phyloP scores from a whole-genome alignment of 768 basidiomycete genomes.

The Boletus sensibilis region DNA sequence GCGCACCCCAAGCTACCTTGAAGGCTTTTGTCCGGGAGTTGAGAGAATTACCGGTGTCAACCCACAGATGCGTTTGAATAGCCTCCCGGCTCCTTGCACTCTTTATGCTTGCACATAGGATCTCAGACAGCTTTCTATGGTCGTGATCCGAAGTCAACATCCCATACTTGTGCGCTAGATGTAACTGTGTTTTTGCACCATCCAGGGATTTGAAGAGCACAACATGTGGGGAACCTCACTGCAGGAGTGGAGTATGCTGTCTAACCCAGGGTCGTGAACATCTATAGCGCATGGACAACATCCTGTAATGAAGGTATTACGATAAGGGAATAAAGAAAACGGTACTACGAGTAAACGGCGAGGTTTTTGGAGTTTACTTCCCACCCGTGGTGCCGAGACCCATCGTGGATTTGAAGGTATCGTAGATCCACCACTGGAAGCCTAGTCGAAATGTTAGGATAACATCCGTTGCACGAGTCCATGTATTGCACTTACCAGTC shows the following conservation, averaged over 20 bases:
- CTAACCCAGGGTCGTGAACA: background rate
- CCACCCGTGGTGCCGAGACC: constrained; percentile 86
- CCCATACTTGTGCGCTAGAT: background rate
- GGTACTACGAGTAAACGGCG: background rate
- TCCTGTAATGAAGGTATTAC: constrained; percentile 1
- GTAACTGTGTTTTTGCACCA: background rate
- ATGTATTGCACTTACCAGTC: constrained; percentile 33
- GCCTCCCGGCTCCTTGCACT: too few species aligned
- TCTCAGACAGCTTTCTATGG: too few species aligned
- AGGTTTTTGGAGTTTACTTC: constrained; percentile 50
- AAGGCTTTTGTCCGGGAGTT: too few species aligned
- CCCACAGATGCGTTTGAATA: too few species aligned
- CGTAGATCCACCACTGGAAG: constrained; percentile 95
- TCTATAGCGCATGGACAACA: constrained; percentile 2
- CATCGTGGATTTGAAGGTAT: constrained; percentile 79
- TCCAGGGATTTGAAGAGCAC: background rate
- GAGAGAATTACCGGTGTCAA: too few species aligned
- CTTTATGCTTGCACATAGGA: too few species aligned
- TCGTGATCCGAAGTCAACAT: too few species aligned
- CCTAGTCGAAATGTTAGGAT: constrained; percentile 39
- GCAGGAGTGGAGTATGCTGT: background rate
- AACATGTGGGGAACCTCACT: background rate
- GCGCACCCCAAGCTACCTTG: too few species aligned
- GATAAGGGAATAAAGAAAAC: background rate
- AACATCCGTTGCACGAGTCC: background rate